Evolutionary conservation across 352 stramenopile genomes (phyloP), one percentile per base, ranked within the genome.

Genomic region (Pythium utonaiense): DNA sequence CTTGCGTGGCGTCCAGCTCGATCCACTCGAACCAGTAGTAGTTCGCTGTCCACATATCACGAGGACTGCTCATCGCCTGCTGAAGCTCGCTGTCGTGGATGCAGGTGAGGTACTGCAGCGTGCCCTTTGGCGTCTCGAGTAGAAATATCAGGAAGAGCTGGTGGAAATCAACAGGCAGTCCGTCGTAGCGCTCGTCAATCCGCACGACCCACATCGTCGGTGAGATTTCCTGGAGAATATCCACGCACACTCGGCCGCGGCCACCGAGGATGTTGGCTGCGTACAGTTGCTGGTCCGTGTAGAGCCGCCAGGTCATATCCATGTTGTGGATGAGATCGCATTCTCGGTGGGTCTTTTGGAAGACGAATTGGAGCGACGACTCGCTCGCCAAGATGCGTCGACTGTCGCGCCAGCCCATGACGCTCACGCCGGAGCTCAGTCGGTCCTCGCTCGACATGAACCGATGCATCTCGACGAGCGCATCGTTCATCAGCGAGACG

Each of bases 321-420:
- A 25, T 16, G 16, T 58, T 8, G 3, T 50, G 27, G 1, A 56
- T 31, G 19, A 50, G 16, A 44, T 69, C 50, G n/a, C n/a, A 16
- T 3, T 44, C 33, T 0, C 13, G 24, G 30, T 40, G 53, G 1
- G 55, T 56, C 50, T 69, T 69, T 31, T 44, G 16, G 22, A 69
- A 44, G 16, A 44, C 27, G 27, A 69, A 69, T 8, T 51, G 52
- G 10, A 59, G 9, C 24, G 33, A 16, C 22, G 10, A n/a, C 3
- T 27, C n/a, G 0, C 2, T 10, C 4, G 12, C 2, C 9, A 30
- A 25, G 36, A 59, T 48, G 3, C 52, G 52, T 14, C 22, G 22
- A 7, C 17, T 28, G 24, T 31, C 33, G 16, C 36, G 52, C 52
- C 52, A 59, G n/a, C 52, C 52, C 22, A 59, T 21, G 25, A 41